Evolutionary conservation across 352 stramenopile species (phyloP).

Genomic region (Globisporangium viniferum): DNA sequence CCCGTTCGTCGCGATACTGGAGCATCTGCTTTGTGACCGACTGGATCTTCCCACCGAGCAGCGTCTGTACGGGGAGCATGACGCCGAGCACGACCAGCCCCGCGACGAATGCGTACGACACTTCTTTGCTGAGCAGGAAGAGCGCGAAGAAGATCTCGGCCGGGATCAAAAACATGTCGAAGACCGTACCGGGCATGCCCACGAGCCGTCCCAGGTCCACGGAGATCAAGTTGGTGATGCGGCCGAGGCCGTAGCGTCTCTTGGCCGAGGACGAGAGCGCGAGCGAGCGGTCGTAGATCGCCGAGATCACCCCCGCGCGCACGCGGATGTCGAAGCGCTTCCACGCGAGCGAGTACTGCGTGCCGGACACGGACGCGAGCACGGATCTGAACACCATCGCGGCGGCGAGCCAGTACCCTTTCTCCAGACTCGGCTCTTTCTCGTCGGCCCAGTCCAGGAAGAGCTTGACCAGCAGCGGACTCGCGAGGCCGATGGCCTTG

Average conservation of each 20-base stretch:
- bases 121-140: constrained; percentile 63
- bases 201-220: constrained; percentile 77
- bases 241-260: constrained; percentile 40
- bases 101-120: constrained; percentile 84
- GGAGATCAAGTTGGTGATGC: constrained; percentile 75
- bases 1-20: constrained; percentile 72
- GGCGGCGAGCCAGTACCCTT: constrained; percentile 55
- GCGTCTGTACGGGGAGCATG: constrained; percentile 86
- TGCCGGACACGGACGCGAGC: constrained; percentile 55
- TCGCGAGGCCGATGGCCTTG: constrained; percentile 64
- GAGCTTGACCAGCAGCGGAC: constrained; percentile 74
- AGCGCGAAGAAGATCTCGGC: constrained; percentile 74
- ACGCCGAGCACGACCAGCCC: constrained; percentile 66
- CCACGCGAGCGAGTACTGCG: constrained; percentile 79
- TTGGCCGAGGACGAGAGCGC: constrained; percentile 30
- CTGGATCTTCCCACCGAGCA: constrained; percentile 78
- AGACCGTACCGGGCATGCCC: constrained; percentile 65
- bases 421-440: constrained; percentile 29
- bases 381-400: constrained; percentile 55
- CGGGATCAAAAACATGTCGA: constrained; percentile 80
- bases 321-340: constrained; percentile 75
- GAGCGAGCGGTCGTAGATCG: constrained; percentile 67
- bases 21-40: constrained; percentile 69
- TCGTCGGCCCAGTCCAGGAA: constrained; percentile 74
- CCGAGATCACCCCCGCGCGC: constrained; percentile 59